A percentile compares a stretch with the other conserved stretches of the same genome.
These are phyloP conservation scores for Xylariaceae sp. DNA, from an alignment of 2,329 filamentous ascomycete species.

Conservation along the genomic window DNA sequence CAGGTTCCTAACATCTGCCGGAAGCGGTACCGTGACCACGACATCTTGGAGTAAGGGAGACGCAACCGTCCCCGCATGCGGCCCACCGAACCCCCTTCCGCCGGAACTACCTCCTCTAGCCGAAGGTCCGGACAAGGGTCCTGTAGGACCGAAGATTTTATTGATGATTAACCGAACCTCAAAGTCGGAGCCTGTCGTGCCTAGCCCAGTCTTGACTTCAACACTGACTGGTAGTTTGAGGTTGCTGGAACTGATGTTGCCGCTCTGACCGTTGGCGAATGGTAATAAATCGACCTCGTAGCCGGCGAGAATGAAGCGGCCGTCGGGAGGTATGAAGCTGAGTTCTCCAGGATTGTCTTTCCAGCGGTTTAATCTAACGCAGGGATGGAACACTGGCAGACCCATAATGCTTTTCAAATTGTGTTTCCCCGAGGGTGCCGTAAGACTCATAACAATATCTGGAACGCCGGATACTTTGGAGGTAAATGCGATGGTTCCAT, in stretches of 20 bases:
- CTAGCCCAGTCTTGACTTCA: slow-evolving; percentile 77
- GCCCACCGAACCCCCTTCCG: slow-evolving; percentile 41
- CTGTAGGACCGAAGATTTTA: slow-evolving; percentile 52
- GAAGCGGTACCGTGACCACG: slow-evolving; percentile 72
- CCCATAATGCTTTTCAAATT: slow-evolving; percentile 72
- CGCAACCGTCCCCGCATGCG: slow-evolving; percentile 51
- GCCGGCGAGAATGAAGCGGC: slow-evolving; percentile 85
- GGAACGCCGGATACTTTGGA: slow-evolving; percentile 92
- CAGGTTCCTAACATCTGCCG: slow-evolving; percentile 74
- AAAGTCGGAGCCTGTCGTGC: slow-evolving; percentile 74
- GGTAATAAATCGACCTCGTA: slow-evolving; percentile 92
- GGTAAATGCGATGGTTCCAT: slow-evolving; percentile 91
- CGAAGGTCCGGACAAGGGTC: slow-evolving; percentile 37
- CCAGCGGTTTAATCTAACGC: slow-evolving; percentile 87
- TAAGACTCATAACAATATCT: slow-evolving; percentile 78
- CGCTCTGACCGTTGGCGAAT: slow-evolving; percentile 55
- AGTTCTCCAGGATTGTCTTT: slow-evolving; percentile 82
- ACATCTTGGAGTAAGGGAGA: slow-evolving; percentile 71
- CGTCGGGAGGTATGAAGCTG: slow-evolving; percentile 95
- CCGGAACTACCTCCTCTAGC: slow-evolving; percentile 39
- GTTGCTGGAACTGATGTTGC: slow-evolving; percentile 53
- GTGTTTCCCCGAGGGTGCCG: slow-evolving; percentile 75
- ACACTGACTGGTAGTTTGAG: slow-evolving; percentile 79
- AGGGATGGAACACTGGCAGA: slow-evolving; percentile 92
- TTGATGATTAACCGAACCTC: slow-evolving; percentile 76